Evolutionary conservation across 192 early-diverging fungal species (phyloP).

Genomic region (Diversispora eburnea): DNA sequence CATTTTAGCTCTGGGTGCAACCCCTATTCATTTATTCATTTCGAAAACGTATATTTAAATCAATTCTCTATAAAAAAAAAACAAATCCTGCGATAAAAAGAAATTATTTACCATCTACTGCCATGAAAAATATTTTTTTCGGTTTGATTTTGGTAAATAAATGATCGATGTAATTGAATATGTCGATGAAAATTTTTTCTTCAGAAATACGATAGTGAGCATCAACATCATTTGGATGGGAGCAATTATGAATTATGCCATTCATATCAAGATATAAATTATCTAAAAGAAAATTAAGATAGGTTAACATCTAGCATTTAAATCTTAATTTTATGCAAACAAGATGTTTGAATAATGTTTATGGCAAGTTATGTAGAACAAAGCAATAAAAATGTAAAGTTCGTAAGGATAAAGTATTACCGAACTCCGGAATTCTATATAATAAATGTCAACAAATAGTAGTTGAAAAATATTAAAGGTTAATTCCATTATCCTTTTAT

Average conservation of each 20-base stretch:
- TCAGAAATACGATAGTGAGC: constrained; percentile 86
- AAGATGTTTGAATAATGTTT: not conserved
- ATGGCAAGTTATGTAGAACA: not conserved
- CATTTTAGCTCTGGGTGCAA: constrained; percentile 98
- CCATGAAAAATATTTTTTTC: constrained; percentile 91
- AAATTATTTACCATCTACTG: constrained; percentile 67
- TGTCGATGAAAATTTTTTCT: constrained; percentile 87
- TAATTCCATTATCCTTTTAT: not conserved
- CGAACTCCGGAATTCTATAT: constrained; percentile 85
- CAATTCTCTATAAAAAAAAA: not conserved
- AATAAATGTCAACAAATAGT: not conserved
- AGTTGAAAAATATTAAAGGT: not conserved
- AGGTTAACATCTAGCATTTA: not conserved
- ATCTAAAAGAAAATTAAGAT: constrained; percentile 53
- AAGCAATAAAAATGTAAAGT: not conserved
- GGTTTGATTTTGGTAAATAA: constrained; percentile 91
- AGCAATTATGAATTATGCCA: constrained; percentile 97
- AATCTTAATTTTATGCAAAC: not conserved
- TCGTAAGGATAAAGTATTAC: constrained; percentile 38
- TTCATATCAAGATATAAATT: constrained; percentile 99
- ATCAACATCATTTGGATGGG: constrained; percentile 88
- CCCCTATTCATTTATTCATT: constrained; percentile 53
- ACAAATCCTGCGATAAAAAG: not conserved
- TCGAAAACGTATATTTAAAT: not conserved
- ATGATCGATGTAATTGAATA: constrained; percentile 96